A percentile compares a stretch with the other conserved stretches of the same genome.
Evolutionary conservation across 2,329 filamentous ascomycete genomes (phyloP).

Genomic region (Aureobasidium sp.): DNA sequence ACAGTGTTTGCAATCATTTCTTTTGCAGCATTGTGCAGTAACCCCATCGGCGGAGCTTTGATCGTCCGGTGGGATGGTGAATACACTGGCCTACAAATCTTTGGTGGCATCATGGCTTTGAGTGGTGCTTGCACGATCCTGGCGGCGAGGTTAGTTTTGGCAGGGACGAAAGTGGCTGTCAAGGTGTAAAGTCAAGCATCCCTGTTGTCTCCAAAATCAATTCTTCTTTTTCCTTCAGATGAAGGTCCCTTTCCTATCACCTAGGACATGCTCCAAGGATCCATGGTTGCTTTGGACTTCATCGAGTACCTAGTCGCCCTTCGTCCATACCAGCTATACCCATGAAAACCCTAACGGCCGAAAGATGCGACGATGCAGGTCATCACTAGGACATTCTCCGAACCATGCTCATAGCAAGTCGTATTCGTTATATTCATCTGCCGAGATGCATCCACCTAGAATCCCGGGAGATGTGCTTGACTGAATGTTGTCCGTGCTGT

Average conservation of each 20-base stretch:
- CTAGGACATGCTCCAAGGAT: too few species aligned
- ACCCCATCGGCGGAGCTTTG: slow-evolving; percentile 39
- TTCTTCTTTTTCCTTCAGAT: background rate
- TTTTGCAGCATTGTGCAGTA: slow-evolving; percentile 61
- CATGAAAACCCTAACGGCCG: background rate
- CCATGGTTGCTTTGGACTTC: too few species aligned
- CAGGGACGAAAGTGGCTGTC: slow-evolving; percentile 21
- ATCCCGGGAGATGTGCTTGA: background rate
- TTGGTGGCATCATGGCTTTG: slow-evolving; percentile 51
- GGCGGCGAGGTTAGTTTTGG: slow-evolving; percentile 30
- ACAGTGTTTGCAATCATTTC: slow-evolving; percentile 55
- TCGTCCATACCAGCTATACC: background rate
- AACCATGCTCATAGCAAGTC: background rate
- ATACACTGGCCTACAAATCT: slow-evolving; percentile 58
- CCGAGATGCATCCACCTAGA: background rate
- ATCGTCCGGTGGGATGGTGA: slow-evolving; percentile 45
- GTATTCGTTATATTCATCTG: background rate
- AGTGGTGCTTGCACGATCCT: slow-evolving; percentile 37
- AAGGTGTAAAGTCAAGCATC: slow-evolving; percentile 1
- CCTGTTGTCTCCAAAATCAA: too few species aligned
- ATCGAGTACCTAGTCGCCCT: background rate
- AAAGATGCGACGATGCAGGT: background rate
- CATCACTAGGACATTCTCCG: background rate
- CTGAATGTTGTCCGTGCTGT: background rate
- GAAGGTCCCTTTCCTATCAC: background rate